Evolutionary conservation across 1,284 basidiomycete species (phyloP), one percentile per base, ranked within the genome.

Genomic region (Puccinia hordei): DNA sequence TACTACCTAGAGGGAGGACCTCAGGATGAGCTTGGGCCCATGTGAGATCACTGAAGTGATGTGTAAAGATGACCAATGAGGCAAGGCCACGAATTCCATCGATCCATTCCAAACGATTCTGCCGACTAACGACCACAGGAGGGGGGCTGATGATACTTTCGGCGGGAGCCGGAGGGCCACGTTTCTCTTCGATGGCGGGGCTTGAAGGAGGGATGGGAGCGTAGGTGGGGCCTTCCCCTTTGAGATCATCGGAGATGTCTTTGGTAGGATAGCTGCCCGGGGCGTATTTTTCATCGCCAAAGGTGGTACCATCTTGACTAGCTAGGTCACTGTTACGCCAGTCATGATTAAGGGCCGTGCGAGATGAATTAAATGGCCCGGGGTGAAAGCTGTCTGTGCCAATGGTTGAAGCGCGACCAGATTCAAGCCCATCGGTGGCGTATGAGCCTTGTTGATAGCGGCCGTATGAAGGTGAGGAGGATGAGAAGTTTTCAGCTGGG

Each of bases 81-180:
- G 86, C 86, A 71, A 86, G 82, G 65, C 86, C 86, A 77, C 86
- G 84, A 10, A 87, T 83, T 72, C 86, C 86, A 69, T 87, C 86
- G 73, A 86, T 86, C 84, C 86, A 87, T 81, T 85, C 86, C 81
- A 86, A 83, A 73, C 85, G 84, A 81, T 85, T 85, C 59, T 83
- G 83, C 35, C 85, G 82, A 55, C 81, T 82, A 71, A 85, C 82
- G 59, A 85, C 82, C 77, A 85, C 84, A 6, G 84, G 82, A 24
- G 85, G 84, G 27, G 80, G 81, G 33, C 19, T 69, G 55, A 76
- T 66, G n/a, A 81, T 75, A 22, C 69, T 68, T n/a, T 78, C 82
- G 30, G 57, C 65, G 49, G 73, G 68, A 4, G 72, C 63, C 9
- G 51, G 71, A 6, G 72, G 35, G 46, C 83, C 82, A 44, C 80